Evolutionary conservation across 2,329 filamentous ascomycete genomes (phyloP).

Genomic region (Talaromyces sp.): DNA sequence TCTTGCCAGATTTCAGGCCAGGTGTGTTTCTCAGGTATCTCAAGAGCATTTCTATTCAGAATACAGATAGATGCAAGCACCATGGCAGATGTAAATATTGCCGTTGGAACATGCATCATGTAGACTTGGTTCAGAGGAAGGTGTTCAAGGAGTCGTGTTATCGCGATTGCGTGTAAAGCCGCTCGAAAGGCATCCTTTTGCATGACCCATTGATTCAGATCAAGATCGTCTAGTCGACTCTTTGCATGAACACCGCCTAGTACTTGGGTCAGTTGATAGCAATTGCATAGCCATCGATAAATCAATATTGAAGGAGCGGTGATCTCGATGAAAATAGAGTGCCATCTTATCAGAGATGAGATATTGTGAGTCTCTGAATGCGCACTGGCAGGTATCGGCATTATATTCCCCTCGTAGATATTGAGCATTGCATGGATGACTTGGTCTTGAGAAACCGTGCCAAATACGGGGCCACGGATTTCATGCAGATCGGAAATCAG

Average conservation of each 20-base stretch:
- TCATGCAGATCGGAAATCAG: constrained; percentile 15
- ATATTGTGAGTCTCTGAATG: not conserved
- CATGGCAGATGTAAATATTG: constrained; percentile 19
- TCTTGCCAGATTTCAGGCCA: constrained; percentile 10
- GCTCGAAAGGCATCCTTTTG: constrained; percentile 14
- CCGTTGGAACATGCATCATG: constrained; percentile 16
- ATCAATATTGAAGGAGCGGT: constrained; percentile 12
- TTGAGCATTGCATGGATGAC: constrained; percentile 14
- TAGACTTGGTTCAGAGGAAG: constrained; percentile 11
- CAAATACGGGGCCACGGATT: constrained; percentile 3
- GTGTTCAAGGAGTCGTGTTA: constrained; percentile 12
- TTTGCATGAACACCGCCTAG: constrained; percentile 10
- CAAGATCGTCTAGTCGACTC: constrained; percentile 2
- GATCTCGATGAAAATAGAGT: constrained; percentile 21
- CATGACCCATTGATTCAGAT: constrained; percentile 11
- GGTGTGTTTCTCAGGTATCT: constrained; percentile 3
- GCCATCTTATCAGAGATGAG: constrained; percentile 17
- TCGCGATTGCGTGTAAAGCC: constrained; percentile 14
- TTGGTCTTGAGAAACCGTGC: constrained; percentile 6
- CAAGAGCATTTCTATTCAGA: constrained; percentile 1
- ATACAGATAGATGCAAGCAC: constrained; percentile 13
- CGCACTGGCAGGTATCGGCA: not conserved
- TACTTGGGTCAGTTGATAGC: constrained; percentile 8
- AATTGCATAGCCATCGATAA: constrained; percentile 12
- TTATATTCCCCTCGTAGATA: constrained; percentile 11